Conservation (phyloP, 805 yeast genomes). For the Debaryomyces maramus region DNA sequence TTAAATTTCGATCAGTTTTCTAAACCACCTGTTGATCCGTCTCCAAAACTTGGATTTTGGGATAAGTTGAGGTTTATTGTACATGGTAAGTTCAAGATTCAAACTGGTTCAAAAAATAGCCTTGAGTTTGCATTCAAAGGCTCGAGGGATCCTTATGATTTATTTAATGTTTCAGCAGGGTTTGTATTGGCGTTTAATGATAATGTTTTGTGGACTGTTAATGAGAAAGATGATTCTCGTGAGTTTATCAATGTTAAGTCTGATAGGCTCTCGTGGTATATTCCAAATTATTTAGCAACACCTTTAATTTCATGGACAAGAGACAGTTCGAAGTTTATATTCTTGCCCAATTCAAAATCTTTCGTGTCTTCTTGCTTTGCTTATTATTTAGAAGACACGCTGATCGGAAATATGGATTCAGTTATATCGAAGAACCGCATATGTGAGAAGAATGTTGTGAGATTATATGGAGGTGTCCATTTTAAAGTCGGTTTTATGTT, state of each 20-base stretch:
- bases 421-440: slow-evolving; percentile 11
- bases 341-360: slow-evolving; percentile 45
- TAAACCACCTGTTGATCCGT: slow-evolving; percentile 87
- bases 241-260: slow-evolving; percentile 66
- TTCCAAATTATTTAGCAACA: slow-evolving; percentile 69
- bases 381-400: slow-evolving; percentile 42
- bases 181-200: slow-evolving; percentile 72
- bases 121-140: slow-evolving; percentile 69
- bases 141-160: slow-evolving; percentile 72
- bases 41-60: slow-evolving; percentile 87
- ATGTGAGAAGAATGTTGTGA: slow-evolving; percentile 56
- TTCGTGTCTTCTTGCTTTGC: slow-evolving; percentile 49
- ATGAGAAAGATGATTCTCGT: slow-evolving; percentile 66
- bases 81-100: slow-evolving; percentile 67
- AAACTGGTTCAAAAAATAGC: slow-evolving; percentile 48
- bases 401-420: background rate
- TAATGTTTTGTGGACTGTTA: slow-evolving; percentile 57
- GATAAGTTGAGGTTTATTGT: slow-evolving; percentile 76
- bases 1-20: slow-evolving; percentile 77
- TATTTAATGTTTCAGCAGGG: slow-evolving; percentile 71
- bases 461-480: slow-evolving; percentile 58
- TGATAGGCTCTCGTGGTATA: slow-evolving; percentile 61
- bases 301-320: slow-evolving; percentile 59
- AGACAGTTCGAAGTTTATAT: slow-evolving; percentile 43
- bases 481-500: slow-evolving; percentile 50